Conservation (phyloP, 805 yeast genomes). For the Metschnikowia cubensis region DNA sequence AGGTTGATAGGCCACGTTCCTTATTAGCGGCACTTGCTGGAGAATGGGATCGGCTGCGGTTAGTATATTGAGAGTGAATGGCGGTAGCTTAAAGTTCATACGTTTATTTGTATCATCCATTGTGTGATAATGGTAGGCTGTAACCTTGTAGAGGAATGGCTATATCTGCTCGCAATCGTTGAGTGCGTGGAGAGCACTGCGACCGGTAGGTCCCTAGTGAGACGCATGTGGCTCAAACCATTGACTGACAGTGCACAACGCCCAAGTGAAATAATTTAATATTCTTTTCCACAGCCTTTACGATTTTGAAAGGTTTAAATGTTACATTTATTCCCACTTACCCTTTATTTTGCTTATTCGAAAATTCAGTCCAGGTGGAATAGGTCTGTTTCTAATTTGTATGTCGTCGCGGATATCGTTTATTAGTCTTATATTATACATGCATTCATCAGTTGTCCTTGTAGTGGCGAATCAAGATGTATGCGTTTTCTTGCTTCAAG, state of each 20-base stretch:
- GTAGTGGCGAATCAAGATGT: slow-evolving; percentile 78
- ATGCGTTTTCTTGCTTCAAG: slow-evolving; percentile 91
- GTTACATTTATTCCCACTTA: no score
- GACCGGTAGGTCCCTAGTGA: background rate
- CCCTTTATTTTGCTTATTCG: no score
- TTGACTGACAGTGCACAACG: background rate
- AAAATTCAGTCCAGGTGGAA: no score
- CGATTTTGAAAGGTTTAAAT: no score
- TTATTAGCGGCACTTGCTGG: slow-evolving; percentile 51
- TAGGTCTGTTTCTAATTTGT: background rate
- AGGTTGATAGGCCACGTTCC: slow-evolving; percentile 48
- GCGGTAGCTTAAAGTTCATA: slow-evolving; percentile 7
- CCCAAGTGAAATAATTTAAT: no score
- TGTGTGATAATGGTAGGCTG: background rate
- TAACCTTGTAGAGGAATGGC: background rate
- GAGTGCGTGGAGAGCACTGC: background rate
- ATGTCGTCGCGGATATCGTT: background rate
- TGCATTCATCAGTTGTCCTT: slow-evolving; percentile 26
- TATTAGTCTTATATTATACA: slow-evolving; percentile 11
- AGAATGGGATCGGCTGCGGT: slow-evolving; percentile 44
- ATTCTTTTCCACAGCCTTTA: no score
- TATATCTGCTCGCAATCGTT: background rate
- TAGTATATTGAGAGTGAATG: slow-evolving; percentile 4
- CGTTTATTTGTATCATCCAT: slow-evolving; percentile 22
- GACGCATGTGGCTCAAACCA: background rate